phyloP scores from a whole-genome alignment of 2,329 filamentous ascomycete species.

The Beauveria scarabaeidicola region DNA sequence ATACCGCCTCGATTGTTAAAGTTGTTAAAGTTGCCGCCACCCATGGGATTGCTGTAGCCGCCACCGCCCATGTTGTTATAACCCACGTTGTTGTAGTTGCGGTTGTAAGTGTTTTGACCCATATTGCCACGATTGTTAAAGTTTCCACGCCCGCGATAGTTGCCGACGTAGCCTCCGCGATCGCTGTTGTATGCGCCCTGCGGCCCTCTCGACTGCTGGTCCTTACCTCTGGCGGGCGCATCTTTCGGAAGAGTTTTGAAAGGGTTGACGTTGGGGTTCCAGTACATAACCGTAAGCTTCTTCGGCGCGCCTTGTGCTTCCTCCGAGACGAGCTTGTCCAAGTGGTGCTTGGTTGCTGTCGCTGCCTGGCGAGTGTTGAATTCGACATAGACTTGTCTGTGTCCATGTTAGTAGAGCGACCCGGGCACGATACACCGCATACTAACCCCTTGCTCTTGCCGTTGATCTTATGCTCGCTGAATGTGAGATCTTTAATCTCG shows the following conservation, averaged over 20 bases:
- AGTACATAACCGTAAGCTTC: slow-evolving; percentile 66
- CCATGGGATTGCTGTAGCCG: slow-evolving; percentile 39
- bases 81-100: slow-evolving; percentile 32
- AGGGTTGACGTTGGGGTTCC: slow-evolving; percentile 63
- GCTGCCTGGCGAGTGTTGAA: slow-evolving; percentile 77
- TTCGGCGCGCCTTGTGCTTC: slow-evolving; percentile 51
- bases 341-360: slow-evolving; percentile 72
- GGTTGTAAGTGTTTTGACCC: slow-evolving; percentile 36
- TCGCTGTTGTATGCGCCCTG: slow-evolving; percentile 44
- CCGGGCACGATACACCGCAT: background rate
- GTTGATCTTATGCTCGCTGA: slow-evolving; percentile 98
- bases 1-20: slow-evolving; percentile 44
- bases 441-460: slow-evolving; percentile 95
- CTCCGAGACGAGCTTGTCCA: slow-evolving; percentile 55
- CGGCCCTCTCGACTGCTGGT: slow-evolving; percentile 46
- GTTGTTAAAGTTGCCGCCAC: slow-evolving; percentile 42
- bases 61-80: slow-evolving; percentile 37
- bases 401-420: slow-evolving; percentile 12
- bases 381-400: slow-evolving; percentile 71
- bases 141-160: slow-evolving; percentile 43
- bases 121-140: slow-evolving; percentile 41
- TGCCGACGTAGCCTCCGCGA: slow-evolving; percentile 36
- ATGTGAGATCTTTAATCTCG: slow-evolving; percentile 86
- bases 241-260: slow-evolving; percentile 91
- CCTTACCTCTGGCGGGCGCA: slow-evolving; percentile 56